Conservation (phyloP, 2,329 filamentous ascomycete genomes). For the Corinectria fuckeliana region DNA sequence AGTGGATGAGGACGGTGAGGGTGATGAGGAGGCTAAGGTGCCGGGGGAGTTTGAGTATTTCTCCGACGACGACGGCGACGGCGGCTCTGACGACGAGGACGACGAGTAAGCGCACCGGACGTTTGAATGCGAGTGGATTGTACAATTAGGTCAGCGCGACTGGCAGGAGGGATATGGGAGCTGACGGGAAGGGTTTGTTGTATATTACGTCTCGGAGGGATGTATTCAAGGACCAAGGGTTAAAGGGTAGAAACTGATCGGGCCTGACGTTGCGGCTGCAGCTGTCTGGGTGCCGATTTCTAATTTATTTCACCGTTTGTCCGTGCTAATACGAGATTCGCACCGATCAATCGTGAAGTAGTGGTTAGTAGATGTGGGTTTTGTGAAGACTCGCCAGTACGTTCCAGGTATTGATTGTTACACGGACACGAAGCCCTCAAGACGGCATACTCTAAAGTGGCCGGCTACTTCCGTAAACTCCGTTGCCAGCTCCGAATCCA, state of each 20-base stretch:
- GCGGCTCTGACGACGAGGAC: conserved; percentile 53
- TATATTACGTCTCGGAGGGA: conserved; percentile 29
- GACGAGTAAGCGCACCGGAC: conserved; percentile 30
- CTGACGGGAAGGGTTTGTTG: conserved; percentile 18
- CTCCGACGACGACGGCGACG: conserved; percentile 67
- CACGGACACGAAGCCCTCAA: background rate
- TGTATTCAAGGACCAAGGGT: conserved; percentile 22
- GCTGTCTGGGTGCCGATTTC: conserved; percentile 1
- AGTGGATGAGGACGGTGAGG: conserved; percentile 83
- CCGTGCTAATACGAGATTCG: background rate
- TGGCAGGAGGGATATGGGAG: conserved; percentile 23
- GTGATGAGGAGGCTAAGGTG: conserved; percentile 72
- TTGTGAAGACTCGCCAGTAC: background rate
- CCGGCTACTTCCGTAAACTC: background rate
- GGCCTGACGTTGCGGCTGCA: background rate
- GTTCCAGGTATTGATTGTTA: background rate
- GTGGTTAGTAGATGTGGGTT: too few relatives aligned
- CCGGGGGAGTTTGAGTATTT: conserved; percentile 82
- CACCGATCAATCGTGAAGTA: too few relatives aligned
- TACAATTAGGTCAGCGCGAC: conserved; percentile 33
- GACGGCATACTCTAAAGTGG: background rate
- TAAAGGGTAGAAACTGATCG: conserved; percentile 28
- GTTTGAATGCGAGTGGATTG: conserved; percentile 18
- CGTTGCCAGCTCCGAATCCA: too few relatives aligned
- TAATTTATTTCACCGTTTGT: background rate